Percentiles rank a stretch among this genome's conserved stretches.
These are phyloP conservation scores for Candida maris DNA, from an alignment of 805 yeast genomes.

Conservation along the genomic window DNA sequence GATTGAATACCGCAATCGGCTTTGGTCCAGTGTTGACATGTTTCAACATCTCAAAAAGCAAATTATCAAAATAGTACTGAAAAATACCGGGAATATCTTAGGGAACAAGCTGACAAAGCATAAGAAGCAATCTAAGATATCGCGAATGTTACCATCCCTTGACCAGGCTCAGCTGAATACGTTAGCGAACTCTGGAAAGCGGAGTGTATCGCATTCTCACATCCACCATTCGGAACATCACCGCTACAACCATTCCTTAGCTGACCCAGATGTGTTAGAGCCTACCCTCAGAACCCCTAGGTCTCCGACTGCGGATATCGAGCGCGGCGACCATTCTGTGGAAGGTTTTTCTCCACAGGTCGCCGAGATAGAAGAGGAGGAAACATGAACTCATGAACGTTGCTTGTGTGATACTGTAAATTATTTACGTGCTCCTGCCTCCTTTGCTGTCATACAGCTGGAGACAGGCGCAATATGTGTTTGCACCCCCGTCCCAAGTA, in stretches of 20 bases:
- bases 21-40: constrained; percentile 74
- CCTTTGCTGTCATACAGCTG: too few relatives aligned
- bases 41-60: constrained; percentile 58
- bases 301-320: too few relatives aligned
- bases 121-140: constrained; percentile 3
- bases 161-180: constrained; percentile 11
- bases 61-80: constrained; percentile 49
- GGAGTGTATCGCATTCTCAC: constrained; percentile 8
- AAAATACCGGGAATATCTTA: constrained; percentile 72
- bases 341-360: too few relatives aligned
- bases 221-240: constrained; percentile 10
- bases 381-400: too few relatives aligned
- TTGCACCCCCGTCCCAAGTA: too few relatives aligned
- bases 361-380: too few relatives aligned
- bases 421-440: too few relatives aligned
- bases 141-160: constrained; percentile 1
- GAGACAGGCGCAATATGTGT: too few relatives aligned
- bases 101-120: constrained; percentile 59
- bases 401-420: too few relatives aligned
- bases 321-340: too few relatives aligned
- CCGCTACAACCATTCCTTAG: constrained; percentile 7
- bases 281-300: too few relatives aligned
- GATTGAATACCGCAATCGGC: constrained; percentile 53
- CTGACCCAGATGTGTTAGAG: constrained; percentile 27
- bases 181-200: constrained; percentile 6